Base-by-base conservation (phyloP, 2,329 filamentous ascomycete genomes). In the Colletotrichum costaricense region DNA sequence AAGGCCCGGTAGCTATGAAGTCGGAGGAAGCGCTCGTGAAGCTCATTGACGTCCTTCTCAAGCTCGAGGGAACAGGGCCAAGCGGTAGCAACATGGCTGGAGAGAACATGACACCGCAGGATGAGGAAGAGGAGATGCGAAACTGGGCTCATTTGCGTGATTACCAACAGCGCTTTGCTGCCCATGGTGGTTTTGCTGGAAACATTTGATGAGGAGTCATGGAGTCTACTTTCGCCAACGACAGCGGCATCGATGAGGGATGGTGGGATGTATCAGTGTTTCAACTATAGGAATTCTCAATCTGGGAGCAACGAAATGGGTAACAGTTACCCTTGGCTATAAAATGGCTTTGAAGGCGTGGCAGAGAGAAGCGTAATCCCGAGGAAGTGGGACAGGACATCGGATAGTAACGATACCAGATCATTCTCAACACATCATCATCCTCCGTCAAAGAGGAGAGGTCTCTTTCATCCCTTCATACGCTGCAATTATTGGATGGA, bases 61-160 rank as follows among this genome's bases (percentile, higher is more conserved):
- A 92, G 77, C 85, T 97, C 19, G 94, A 97, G 81, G 90, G 92
- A 73, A 88, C 89, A 4, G 89, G 88, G 1, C 79, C 82, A 38
- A 74, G 69, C 19, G 63, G 76, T 73, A 66, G 69, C 69, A 69
- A 55, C 22, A 69, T 73, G 56, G 76, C 77, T 26, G 76, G 79
- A 60, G 73, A 81, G 76, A 79, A 74, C 60, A 87, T 86, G 87
- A 87, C 85, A 72, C 80, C 79, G 19, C 83, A 93, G 75, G 90
- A 92, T 52, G 94, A 97, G 77, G 93, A 96, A 78, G 89, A 93
- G 65, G 94, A 97, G 81, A 82, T 97, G 76, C 87, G 90, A 24
- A 88, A 91, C 72, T 97, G 95, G 95, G 93, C 93, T 0, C 94
- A 93, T 79, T 82, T 97, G 75, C 88, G 93, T 72, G 93, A 96